phyloP scores from a whole-genome alignment of 345 rosid species.

The Lumnitzera racemosa region DNA sequence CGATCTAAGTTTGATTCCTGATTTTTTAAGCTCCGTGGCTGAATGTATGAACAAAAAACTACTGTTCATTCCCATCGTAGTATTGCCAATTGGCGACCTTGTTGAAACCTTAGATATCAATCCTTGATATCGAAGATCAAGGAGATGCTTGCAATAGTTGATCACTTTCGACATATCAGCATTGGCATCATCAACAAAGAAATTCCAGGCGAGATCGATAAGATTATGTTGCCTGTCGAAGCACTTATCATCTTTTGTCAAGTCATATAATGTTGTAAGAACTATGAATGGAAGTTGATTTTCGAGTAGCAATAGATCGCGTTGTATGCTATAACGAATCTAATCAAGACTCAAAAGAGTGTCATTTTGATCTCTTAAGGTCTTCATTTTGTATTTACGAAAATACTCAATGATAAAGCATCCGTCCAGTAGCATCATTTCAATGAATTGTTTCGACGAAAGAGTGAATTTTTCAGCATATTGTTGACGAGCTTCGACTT shows the following conservation, averaged over 20 bases:
- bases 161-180: not conserved
- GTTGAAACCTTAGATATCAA: constrained; percentile 1
- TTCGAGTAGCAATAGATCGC: constrained; percentile 8
- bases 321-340: not conserved
- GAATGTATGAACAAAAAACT: not conserved
- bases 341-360: not conserved
- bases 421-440: constrained; percentile 28
- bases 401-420: constrained; percentile 15
- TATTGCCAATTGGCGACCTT: too few species aligned
- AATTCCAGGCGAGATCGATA: not conserved
- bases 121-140: not conserved
- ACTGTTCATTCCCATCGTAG: too few species aligned
- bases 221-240: not conserved
- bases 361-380: not conserved
- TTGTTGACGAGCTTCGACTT: constrained; percentile 17
- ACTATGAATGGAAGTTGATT: constrained; percentile 19
- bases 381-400: not conserved
- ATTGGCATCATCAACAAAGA: not conserved
- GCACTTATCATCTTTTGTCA: not conserved
- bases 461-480: constrained; percentile 6
- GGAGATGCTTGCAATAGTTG: constrained; percentile 8
- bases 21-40: constrained; percentile 16
- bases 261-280: not conserved
- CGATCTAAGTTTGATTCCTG: constrained; percentile 11
- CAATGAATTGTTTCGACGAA: constrained; percentile 4